Evolutionary conservation across 352 stramenopile species (phyloP).

Genomic region (Globisporangium recalcitrans): DNA sequence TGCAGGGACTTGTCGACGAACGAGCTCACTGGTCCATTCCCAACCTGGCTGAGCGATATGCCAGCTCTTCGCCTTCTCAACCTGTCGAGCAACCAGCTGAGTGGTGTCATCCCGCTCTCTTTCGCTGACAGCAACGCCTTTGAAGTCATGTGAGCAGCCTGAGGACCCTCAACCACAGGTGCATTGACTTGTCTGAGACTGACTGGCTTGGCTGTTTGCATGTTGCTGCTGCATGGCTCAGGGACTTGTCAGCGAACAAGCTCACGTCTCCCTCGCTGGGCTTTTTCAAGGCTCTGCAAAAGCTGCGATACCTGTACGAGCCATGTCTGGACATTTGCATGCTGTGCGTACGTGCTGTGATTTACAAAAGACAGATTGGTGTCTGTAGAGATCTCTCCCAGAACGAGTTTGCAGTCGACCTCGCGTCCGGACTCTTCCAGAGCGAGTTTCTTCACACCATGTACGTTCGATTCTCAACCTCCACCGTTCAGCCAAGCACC

Average conservation of each 20-base stretch:
- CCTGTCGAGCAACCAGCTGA: slow-evolving; percentile 39
- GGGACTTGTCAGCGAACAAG: slow-evolving; percentile 36
- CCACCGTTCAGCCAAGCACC: neutral
- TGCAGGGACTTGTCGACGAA: slow-evolving; percentile 54
- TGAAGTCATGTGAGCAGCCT: slow-evolving; percentile 46
- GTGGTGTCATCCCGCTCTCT: slow-evolving; percentile 34
- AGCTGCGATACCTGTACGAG: slow-evolving; percentile 31
- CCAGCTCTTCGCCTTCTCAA: slow-evolving; percentile 58
- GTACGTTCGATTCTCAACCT: slow-evolving; percentile 32
- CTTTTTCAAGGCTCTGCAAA: slow-evolving; percentile 35
- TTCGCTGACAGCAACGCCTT: slow-evolving; percentile 54
- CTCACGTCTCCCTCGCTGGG: slow-evolving; percentile 23
- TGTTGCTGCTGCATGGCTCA: slow-evolving; percentile 5
- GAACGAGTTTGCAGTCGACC: slow-evolving; percentile 35
- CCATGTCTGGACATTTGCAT: neutral
- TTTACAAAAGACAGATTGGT: neutral
- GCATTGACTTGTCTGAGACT: neutral
- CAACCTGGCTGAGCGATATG: slow-evolving; percentile 60
- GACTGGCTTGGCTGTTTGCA: neutral
- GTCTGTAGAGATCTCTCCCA: slow-evolving; percentile 29
- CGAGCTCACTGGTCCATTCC: slow-evolving; percentile 43
- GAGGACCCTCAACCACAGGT: neutral
- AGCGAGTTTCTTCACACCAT: slow-evolving; percentile 41
- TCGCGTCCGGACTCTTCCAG: slow-evolving; percentile 35
- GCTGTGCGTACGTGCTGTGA: neutral